Conservation (phyloP, 2,329 filamentous ascomycete genomes). For the Trichothecium roseum region DNA sequence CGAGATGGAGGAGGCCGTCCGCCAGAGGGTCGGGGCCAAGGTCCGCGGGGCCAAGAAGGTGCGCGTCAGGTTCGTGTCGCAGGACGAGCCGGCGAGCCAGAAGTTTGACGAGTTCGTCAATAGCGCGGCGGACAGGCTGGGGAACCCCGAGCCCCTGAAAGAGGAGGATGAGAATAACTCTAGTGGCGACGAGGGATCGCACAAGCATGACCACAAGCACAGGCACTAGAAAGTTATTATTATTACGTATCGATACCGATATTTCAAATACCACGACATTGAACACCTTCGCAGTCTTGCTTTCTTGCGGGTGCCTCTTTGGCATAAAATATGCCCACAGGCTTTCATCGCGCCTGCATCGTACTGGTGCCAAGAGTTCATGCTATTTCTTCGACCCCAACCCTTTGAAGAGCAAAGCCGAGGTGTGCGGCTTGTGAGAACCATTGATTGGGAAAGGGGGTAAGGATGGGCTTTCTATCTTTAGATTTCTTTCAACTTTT, state of each 20-base stretch:
- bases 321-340: too few relatives aligned
- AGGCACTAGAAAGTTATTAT: conserved; percentile 9
- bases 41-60: conserved; percentile 79
- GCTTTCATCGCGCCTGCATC: too few relatives aligned
- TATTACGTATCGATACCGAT: neutral
- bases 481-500: too few relatives aligned
- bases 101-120: conserved; percentile 71
- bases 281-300: too few relatives aligned
- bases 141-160: conserved; percentile 46
- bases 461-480: too few relatives aligned
- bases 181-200: conserved; percentile 2
- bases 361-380: too few relatives aligned
- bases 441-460: too few relatives aligned
- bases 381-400: too few relatives aligned
- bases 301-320: too few relatives aligned
- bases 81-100: conserved; percentile 46
- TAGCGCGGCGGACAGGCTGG: conserved; percentile 41
- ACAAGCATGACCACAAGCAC: conserved; percentile 16
- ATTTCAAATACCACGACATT: too few relatives aligned
- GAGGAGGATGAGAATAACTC: conserved; percentile 29
- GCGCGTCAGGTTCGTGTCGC: conserved; percentile 71
- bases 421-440: too few relatives aligned
- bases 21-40: conserved; percentile 61
- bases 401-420: too few relatives aligned
- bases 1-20: conserved; percentile 62